Base-by-base conservation (phyloP, 176 grass and related monocot genomes). In the Triticum timopheevii region DNA sequence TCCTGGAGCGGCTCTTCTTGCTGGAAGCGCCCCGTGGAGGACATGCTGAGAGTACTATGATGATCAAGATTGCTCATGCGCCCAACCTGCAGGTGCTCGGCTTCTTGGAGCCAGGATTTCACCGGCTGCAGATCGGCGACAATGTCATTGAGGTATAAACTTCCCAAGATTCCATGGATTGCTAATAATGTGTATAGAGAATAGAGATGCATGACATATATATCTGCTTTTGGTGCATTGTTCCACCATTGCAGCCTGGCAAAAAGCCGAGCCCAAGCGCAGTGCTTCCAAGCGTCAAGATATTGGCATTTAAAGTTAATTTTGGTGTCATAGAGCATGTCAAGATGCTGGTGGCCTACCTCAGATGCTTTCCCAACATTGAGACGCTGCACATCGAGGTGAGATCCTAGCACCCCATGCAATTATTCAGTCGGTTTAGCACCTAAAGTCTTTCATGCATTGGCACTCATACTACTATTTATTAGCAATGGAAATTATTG, bases 321-420 rank as follows among this genome's bases (percentile, higher is more conserved):
- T 33, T 88, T 69, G 25, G 36, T 33, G 61, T 33, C 22, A 13
- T 10, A 1, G 6, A 68, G 17, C 33, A 88, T 4, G 16, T 61
- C 10, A 83, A 33, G 7, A 45, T 88, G 86, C 2, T 88, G 24
- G 15, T 15, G 34, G 23, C 35, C 42, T 83, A 83, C 30, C 86
- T 88, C 42, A 34, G 62, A 88, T 88, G 86, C 80, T 88, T 88
- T 34, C 86, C 86, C 23, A 82, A 69, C 16, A 6, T 88, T 20
- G 71, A 77, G 1, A 77, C n/a, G 1, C 62, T 88, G 45, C 71
- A 88, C 35, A 69, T 70, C 33, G 34, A 70, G 67, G 67, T 70
- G 33, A 70, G 35, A 38, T 70, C 33, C 8, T 11, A 22, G 67
- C 5, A 17, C 36, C 65, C 19, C 5, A 45, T 42, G 5, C 25